Percentiles rank a stretch among this genome's conserved stretches.
phyloP scores from a whole-genome alignment of 345 rosid genomes.

The Physaria fendleri region DNA sequence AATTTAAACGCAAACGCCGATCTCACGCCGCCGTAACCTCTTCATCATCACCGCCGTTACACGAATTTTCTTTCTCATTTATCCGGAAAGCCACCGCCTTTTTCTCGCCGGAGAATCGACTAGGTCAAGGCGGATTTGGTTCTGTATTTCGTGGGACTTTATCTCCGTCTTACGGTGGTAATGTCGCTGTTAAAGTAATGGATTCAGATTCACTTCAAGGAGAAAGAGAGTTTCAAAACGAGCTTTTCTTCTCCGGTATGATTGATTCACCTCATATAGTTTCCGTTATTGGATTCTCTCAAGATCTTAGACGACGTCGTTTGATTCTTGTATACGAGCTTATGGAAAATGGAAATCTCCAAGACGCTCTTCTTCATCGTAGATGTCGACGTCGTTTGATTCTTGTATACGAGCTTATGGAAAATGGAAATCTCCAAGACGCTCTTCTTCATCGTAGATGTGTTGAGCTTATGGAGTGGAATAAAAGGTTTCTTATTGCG shows the following conservation, averaged over 20 bases:
- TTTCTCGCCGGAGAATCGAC: conserved; percentile 45
- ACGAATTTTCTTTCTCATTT: conserved; percentile 47
- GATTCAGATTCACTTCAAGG: conserved; percentile 91
- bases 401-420: conserved; percentile 80
- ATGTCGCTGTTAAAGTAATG: conserved; percentile 81
- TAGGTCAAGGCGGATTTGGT: conserved; percentile 87
- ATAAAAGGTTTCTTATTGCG: conserved; percentile 44
- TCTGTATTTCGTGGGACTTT: conserved; percentile 66
- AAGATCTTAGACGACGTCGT: conserved; percentile 44
- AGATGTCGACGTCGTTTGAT: conserved; percentile 69
- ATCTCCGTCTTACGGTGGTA: conserved; percentile 18
- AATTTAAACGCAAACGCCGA: conserved; percentile 43
- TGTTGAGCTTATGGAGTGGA: conserved; percentile 65
- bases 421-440: conserved; percentile 77
- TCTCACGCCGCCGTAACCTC: conserved; percentile 7
- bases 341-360: conserved; percentile 79
- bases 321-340: conserved; percentile 76
- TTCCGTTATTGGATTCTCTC: conserved; percentile 74
- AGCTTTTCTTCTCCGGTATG: conserved; percentile 67
- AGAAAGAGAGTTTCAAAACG: conserved; percentile 93
- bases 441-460: conserved; percentile 67
- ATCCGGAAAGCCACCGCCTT: conserved; percentile 55
- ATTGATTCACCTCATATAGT: conserved; percentile 52
- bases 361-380: conserved; percentile 72
- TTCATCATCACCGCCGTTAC: conserved; percentile 33